These are phyloP conservation scores for Lipomyces lipofer DNA, from an alignment of 805 yeast species.

Conservation along the genomic window DNA sequence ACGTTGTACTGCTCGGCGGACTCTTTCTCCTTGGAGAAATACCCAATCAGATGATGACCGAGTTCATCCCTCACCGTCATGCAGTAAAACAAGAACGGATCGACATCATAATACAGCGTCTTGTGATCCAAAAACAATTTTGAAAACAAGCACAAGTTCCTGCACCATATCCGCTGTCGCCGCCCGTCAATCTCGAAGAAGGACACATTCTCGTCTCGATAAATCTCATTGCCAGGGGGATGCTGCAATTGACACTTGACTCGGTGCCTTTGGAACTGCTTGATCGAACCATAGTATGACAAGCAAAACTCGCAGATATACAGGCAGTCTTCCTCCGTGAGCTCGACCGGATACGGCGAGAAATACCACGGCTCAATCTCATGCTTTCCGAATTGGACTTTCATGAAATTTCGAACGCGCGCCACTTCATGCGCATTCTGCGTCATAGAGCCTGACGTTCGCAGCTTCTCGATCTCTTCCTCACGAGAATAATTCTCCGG, in stretches of 20 bases:
- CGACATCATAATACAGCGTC: slow-evolving; percentile 95
- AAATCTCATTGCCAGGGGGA: slow-evolving; percentile 98
- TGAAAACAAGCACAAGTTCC: slow-evolving; percentile 86
- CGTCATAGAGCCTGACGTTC: slow-evolving; percentile 97
- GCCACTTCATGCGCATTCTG: slow-evolving; percentile 86
- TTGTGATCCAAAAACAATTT: slow-evolving; percentile 94
- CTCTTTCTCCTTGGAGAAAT: slow-evolving; percentile 95
- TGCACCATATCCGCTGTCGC: slow-evolving; percentile 95
- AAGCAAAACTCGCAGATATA: slow-evolving; percentile 90
- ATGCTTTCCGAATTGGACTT: slow-evolving; percentile 81
- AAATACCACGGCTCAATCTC: slow-evolving; percentile 99
- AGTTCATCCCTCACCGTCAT: slow-evolving; percentile 87
- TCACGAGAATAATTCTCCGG: slow-evolving; percentile 74
- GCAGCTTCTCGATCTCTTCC: slow-evolving; percentile 85
- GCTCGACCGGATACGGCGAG: slow-evolving; percentile 93
- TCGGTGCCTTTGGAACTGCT: slow-evolving; percentile 91
- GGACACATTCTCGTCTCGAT: slow-evolving; percentile 87
- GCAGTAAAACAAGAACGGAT: slow-evolving; percentile 92
- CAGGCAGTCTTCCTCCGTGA: slow-evolving; percentile 86
- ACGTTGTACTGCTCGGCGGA: slow-evolving; percentile 93
- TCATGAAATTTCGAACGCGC: slow-evolving; percentile 77
- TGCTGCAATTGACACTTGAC: slow-evolving; percentile 84
- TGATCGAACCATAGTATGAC: slow-evolving; percentile 81
- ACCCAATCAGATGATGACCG: slow-evolving; percentile 96
- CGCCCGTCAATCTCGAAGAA: slow-evolving; percentile 98